These are phyloP conservation scores for Pseudozyma flocculosa DNA, from an alignment of 1,284 basidiomycete genomes.

Conservation along the genomic window DNA sequence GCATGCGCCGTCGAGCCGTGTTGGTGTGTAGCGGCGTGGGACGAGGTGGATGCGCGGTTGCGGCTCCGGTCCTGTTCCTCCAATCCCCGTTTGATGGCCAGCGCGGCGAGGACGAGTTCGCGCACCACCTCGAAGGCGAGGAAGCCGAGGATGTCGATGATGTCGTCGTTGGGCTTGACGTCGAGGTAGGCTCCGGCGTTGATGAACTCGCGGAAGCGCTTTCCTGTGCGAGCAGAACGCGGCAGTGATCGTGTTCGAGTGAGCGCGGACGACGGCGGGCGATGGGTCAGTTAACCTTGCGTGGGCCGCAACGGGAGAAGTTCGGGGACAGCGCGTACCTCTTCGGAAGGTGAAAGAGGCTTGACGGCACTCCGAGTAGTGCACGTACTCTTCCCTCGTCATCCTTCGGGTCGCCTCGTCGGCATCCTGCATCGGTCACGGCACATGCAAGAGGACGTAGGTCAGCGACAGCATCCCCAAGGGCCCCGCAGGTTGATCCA, in stretches of 20 bases:
- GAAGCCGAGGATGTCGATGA: constrained; percentile 93
- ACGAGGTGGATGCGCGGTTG: too few species aligned
- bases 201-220: constrained; percentile 92
- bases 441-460: too few species aligned
- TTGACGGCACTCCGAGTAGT: constrained; percentile 95
- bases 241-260: too few species aligned
- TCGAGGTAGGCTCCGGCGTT: constrained; percentile 87
- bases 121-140: constrained; percentile 96
- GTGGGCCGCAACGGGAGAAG: too few species aligned
- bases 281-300: too few species aligned
- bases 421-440: constrained; percentile 63
- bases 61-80: constrained; percentile 29
- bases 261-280: too few species aligned
- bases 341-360: constrained; percentile 96
- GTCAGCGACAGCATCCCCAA: too few species aligned
- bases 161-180: constrained; percentile 89
- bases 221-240: too few species aligned
- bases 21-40: too few species aligned
- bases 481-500: too few species aligned
- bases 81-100: constrained; percentile 42
- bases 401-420: constrained; percentile 93
- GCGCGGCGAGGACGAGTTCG: constrained; percentile 70
- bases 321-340: constrained; percentile 63
- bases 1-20: too few species aligned
- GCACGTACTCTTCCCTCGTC: constrained; percentile 94